These are phyloP conservation scores for Rhodamnia rubescens DNA, from an alignment of 345 rosid species.

Conservation along the genomic window DNA sequence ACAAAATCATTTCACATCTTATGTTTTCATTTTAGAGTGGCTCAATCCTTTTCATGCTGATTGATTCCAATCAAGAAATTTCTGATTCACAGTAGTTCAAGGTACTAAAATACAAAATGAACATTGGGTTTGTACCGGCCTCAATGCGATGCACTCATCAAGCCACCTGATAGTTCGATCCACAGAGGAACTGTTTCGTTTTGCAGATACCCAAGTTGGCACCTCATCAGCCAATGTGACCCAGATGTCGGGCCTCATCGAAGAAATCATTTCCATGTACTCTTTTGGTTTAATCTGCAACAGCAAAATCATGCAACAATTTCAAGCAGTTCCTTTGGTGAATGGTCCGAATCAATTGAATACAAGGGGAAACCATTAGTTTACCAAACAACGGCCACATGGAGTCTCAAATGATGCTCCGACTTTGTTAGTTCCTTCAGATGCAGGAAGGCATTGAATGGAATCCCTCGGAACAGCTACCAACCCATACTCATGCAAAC, in stretches of 20 bases:
- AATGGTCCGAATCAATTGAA: neutral
- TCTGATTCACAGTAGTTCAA: neutral
- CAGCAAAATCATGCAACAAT: neutral
- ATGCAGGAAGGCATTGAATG: conserved; percentile 57
- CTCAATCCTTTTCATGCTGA: neutral
- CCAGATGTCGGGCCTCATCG: conserved; percentile 55
- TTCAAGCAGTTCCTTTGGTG: neutral
- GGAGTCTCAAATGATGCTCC: conserved; percentile 78
- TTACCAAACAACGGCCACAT: conserved; percentile 52
- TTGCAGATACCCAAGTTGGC: conserved; percentile 54
- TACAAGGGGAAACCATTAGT: neutral
- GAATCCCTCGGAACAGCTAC: conserved; percentile 59
- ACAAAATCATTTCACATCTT: neutral
- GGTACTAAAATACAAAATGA: too few relatives aligned
- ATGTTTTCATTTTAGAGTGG: neutral
- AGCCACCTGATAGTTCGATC: conserved; percentile 71
- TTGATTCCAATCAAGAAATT: neutral
- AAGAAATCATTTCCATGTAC: conserved; percentile 52
- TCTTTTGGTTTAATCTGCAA: conserved; percentile 53
- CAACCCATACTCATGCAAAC: conserved; percentile 35
- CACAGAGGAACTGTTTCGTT: conserved; percentile 50
- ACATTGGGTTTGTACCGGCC: conserved; percentile 20
- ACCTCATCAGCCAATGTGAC: conserved; percentile 72
- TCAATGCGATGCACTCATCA: conserved; percentile 48
- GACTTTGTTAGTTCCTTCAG: conserved; percentile 24